These are phyloP conservation scores for Fusarium nisikadoi DNA, from an alignment of 2,329 filamentous ascomycete genomes.

Conservation along the genomic window DNA sequence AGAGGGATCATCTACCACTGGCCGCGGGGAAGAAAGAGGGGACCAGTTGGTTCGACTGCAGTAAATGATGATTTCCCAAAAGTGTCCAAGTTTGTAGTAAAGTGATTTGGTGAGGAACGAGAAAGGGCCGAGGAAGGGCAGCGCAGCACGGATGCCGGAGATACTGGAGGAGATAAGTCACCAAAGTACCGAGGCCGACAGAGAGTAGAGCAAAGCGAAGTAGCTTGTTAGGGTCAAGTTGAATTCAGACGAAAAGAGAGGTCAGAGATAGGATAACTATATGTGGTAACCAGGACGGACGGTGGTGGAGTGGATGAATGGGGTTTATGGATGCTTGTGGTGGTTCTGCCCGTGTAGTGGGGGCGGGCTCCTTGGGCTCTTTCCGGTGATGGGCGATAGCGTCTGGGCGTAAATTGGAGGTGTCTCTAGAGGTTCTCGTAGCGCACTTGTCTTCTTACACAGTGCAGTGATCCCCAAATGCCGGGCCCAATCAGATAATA, in stretches of 20 bases:
- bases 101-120: conserved; percentile 26
- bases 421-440: not conserved
- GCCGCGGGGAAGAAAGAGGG: conserved; percentile 4
- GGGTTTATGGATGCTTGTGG: conserved; percentile 15
- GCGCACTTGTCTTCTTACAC: conserved; percentile 7
- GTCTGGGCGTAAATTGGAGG: conserved; percentile 14
- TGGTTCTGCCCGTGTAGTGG: conserved; percentile 21
- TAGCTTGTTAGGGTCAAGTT: not conserved
- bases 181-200: conserved; percentile 17
- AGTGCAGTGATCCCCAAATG: conserved; percentile 19
- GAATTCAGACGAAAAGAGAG: not conserved
- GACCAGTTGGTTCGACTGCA: not conserved
- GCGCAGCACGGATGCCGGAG: conserved; percentile 30
- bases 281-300: conserved; percentile 28
- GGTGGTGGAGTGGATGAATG: conserved; percentile 26
- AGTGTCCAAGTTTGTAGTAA: conserved; percentile 23
- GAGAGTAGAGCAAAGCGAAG: not conserved
- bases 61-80: conserved; percentile 5
- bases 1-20: not conserved
- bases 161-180: conserved; percentile 9
- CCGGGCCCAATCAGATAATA: not conserved
- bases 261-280: conserved; percentile 23
- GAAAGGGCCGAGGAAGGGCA: conserved; percentile 40
- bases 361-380: conserved; percentile 1
- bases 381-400: conserved; percentile 26